Evolutionary conservation across 257 asterid genomes (phyloP), one percentile per base, ranked within the genome.

Genomic region (Coffea eugenioides): DNA sequence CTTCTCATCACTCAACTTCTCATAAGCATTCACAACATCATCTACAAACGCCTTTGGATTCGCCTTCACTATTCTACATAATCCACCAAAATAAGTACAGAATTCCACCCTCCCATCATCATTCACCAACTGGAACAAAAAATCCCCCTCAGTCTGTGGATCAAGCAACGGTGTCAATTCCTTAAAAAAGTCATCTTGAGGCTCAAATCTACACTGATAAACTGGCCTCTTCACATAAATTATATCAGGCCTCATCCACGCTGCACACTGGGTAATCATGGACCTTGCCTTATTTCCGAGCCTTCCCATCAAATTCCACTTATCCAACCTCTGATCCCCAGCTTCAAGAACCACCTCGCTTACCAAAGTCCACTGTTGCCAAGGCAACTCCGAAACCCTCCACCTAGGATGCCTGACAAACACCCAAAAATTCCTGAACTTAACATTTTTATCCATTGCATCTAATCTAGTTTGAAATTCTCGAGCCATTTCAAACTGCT

Each of bases 231-330:
- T 90, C 20, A 95, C 98, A 16, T 93, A 95, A 45, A 93, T 71
- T 25, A 95, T 93, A 81, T 95, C 99, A 3, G 99, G 99, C 85
- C 98, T 95, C 97, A 92, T 92, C 99, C 97, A 95, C 18, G 99
- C 95, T 0, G 99, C 99, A 74, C 99, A 95, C 51, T 92, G 95
- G 0, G 99, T 92, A 70, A 95, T 90, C 91, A 84, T 77, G 2
- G 94, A 48, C 72, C 99, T 87, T 0, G 98, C 77, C 31, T 84
- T 87, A 64, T 92, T 93, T 83, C 99, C 99, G 0, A 95, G 88
- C 93, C 97, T 84, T 10, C 99, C 98, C 99, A 93, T 95, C 82
- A 95, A 87, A 71, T 87, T 93, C 99, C 99, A 95, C 71, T 95
- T 95, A 84, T 95, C 99, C 88, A 95, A 83, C 86, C 98, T 90